Conservation (phyloP, 345 rosid genomes). For the Linum usitatissimum region DNA sequence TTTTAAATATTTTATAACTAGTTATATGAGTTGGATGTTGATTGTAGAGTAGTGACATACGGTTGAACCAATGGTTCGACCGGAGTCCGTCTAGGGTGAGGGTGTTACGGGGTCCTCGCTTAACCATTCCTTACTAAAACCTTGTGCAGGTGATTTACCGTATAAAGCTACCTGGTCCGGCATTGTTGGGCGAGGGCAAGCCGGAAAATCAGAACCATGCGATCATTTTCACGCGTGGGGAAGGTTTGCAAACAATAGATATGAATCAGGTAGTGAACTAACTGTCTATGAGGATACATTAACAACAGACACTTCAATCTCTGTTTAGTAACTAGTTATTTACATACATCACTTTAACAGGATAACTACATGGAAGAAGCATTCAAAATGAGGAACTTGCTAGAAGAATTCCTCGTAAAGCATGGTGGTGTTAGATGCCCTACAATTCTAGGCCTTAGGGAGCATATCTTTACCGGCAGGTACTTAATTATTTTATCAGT, state of each 20-base stretch:
- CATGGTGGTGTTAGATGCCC: constrained; percentile 90
- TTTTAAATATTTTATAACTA: no score
- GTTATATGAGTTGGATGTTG: no score
- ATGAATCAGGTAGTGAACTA: constrained; percentile 75
- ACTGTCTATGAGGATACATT: not conserved
- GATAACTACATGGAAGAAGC: constrained; percentile 99
- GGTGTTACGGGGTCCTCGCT: no score
- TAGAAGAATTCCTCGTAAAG: constrained; percentile 85
- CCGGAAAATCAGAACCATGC: constrained; percentile 99
- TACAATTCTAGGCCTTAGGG: constrained; percentile 89
- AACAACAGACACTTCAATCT: not conserved
- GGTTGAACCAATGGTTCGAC: no score
- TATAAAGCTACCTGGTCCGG: constrained; percentile 92
- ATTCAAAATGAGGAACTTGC: constrained; percentile 88
- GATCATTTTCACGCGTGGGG: constrained; percentile 91
- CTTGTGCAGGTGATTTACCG: constrained; percentile 67
- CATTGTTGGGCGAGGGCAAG: constrained; percentile 96
- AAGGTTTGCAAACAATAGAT: constrained; percentile 95
- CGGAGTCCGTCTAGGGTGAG: no score
- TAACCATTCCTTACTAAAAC: not conserved
- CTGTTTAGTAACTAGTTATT: not conserved
- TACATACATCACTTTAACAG: constrained; percentile 22
- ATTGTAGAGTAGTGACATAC: no score
- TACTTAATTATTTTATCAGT: constrained; percentile 11
- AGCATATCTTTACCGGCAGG: constrained; percentile 99